Percentiles rank a stretch among this genome's conserved stretches.
Conservation (phyloP, 208 protist species). For the Trypanosoma brucei region DNA sequence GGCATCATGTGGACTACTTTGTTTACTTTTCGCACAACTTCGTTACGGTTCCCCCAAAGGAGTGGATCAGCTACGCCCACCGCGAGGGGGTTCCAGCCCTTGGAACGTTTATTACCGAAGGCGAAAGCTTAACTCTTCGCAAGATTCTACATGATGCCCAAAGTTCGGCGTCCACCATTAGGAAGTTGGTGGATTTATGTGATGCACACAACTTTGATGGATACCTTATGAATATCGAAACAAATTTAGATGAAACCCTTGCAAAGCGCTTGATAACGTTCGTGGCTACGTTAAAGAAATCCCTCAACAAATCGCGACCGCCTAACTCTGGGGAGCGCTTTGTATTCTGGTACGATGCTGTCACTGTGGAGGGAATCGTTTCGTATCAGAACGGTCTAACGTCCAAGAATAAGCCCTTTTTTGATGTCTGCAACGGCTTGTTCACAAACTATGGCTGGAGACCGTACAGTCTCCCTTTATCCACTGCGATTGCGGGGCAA, state of each 20-base stretch:
- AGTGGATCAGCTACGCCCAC: constrained; percentile 78
- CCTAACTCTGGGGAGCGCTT: constrained; percentile 5
- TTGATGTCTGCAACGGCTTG: constrained; percentile 74
- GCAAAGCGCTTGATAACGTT: constrained; percentile 56
- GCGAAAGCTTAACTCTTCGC: constrained; percentile 18
- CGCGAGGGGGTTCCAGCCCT: constrained; percentile 74
- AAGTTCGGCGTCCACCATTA: constrained; percentile 33
- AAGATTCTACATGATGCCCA: constrained; percentile 22
- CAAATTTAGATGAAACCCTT: constrained; percentile 23
- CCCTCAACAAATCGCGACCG: constrained; percentile 11
- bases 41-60: constrained; percentile 73
- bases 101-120: constrained; percentile 86
- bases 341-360: constrained; percentile 90
- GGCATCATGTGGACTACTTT: constrained; percentile 72
- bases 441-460: constrained; percentile 92
- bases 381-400: constrained; percentile 82
- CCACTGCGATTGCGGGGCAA: constrained; percentile 23
- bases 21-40: constrained; percentile 89
- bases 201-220: constrained; percentile 86
- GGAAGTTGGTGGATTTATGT: constrained; percentile 51
- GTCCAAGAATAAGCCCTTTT: constrained; percentile 73
- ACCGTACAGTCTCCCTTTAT: constrained; percentile 28
- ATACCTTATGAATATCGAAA: constrained; percentile 91
- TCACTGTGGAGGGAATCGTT: constrained; percentile 54
- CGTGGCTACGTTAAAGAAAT: constrained; percentile 39